Base-by-base conservation (phyloP, 495 filamentous ascomycete genomes). In the Penicillium manginii region DNA sequence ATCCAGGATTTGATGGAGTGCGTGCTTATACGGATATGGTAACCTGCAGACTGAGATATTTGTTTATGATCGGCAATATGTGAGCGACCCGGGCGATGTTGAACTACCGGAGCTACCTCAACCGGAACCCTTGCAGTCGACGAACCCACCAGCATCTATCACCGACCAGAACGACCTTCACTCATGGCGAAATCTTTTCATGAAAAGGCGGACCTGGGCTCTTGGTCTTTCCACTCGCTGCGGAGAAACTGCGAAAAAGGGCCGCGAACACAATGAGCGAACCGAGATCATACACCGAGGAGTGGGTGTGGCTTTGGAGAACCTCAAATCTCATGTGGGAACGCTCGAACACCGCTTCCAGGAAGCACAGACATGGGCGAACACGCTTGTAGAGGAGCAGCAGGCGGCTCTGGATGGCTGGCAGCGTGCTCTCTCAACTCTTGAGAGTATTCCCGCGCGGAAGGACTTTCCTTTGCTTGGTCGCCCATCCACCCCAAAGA, bases 131-230 rank as follows among this genome's bases (percentile, higher is more conserved):
- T 88, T 87, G 64, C 73, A 68, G 37, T 70, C 84, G 56, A 75
- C 82, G 5, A 78, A 74, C 47, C 83, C 90, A 12, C 92, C 92
- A 35, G 90, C 92, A 68, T 86, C 83, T 47, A 85, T 93, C 53
- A 76, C 86, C 15, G 83, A 91, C 61, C 82, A 88, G 50, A 88
- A 86, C 55, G 86, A 91, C 59, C 70, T 96, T 21, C 80, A 86
- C 65, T 84, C 89, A 82, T 96, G 92, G 91, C 89, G 89, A 66
- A 84, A 86, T 57, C 78, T 96, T 10, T 96, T 91, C 74, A 85
- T 84, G 67, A 78, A 85, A 21, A 84, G 92, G 26, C 82, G 84
- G 53, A 81, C 77, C 37, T 97, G 93, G 93, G 86, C 90, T n/a
- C 61, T 84, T 37, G 78, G 80, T 33, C 69, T 92, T n/a, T 79